Percentiles rank a stretch among this genome's conserved stretches.
These are phyloP conservation scores for Pyracantha coccinea DNA, from an alignment of 331 rosid genomes.

Conservation along the genomic window DNA sequence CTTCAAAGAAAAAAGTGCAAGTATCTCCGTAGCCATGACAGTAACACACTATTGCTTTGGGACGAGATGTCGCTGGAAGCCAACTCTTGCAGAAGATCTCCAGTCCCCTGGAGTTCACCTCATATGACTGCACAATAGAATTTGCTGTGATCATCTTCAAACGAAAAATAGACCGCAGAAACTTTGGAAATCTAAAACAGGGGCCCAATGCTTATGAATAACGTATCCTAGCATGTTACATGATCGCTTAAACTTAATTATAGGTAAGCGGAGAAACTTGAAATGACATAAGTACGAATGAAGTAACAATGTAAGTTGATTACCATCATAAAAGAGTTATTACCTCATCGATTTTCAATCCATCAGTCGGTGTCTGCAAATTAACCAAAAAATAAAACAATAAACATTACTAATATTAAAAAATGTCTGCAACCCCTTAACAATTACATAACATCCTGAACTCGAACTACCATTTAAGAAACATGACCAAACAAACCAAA, in stretches of 20 bases:
- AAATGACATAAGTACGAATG: not conserved
- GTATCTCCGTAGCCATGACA: conserved; percentile 99
- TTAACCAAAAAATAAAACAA: conserved; percentile 1
- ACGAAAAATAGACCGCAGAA: not conserved
- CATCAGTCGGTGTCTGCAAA: conserved; percentile 58
- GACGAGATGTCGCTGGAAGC: conserved; percentile 56
- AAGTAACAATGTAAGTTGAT: not conserved
- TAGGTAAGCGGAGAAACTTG: not conserved
- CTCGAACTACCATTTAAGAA: not conserved
- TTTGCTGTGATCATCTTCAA: not conserved
- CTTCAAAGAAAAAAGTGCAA: conserved; percentile 95
- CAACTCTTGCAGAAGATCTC: conserved; percentile 81
- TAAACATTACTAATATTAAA: not conserved
- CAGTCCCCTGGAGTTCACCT: conserved; percentile 79
- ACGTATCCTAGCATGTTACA: not conserved
- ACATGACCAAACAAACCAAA: not conserved
- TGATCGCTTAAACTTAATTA: not conserved
- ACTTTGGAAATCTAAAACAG: not conserved
- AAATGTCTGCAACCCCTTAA: not conserved
- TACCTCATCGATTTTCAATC: conserved; percentile 72
- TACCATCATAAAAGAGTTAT: not conserved
- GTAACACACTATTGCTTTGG: conserved; percentile 71
- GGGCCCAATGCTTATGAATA: not conserved
- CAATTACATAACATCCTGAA: not conserved
- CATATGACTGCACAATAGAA: conserved; percentile 49